phyloP scores from a whole-genome alignment of 2,329 filamentous ascomycete species.

The Verticillium tricorpus region DNA sequence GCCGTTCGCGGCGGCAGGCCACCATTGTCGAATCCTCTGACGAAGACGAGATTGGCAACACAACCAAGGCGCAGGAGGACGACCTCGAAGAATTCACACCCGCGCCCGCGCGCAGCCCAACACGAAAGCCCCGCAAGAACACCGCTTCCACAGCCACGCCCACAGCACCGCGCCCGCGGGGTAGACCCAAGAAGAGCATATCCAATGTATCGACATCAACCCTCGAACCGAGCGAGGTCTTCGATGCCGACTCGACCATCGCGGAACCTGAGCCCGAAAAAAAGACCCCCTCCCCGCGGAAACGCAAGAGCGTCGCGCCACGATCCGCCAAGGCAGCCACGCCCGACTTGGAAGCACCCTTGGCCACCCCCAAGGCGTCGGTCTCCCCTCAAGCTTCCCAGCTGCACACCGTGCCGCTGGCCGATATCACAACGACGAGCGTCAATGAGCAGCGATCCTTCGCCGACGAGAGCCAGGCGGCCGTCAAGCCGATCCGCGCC shows the following conservation, averaged over 20 bases:
- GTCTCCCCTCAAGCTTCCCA: slow-evolving; percentile 51
- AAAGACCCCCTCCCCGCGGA: slow-evolving; percentile 45
- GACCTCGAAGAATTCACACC: slow-evolving; percentile 77
- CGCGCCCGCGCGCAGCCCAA: slow-evolving; percentile 54
- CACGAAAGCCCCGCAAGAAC: slow-evolving; percentile 31
- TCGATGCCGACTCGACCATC: slow-evolving; percentile 27
- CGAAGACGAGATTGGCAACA: slow-evolving; percentile 53
- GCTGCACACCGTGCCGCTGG: slow-evolving; percentile 53
- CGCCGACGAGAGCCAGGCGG: slow-evolving; percentile 39
- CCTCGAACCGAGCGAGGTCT: slow-evolving; percentile 29
- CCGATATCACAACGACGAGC: slow-evolving; percentile 66
- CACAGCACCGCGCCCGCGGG: slow-evolving; percentile 24
- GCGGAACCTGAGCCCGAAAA: slow-evolving; percentile 26
- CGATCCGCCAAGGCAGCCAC: slow-evolving; percentile 33
- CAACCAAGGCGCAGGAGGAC: slow-evolving; percentile 50
- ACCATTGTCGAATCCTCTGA: slow-evolving; percentile 81
- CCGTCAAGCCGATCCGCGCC: slow-evolving; percentile 67
- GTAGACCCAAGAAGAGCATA: slow-evolving; percentile 37
- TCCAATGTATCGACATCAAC: slow-evolving; percentile 29
- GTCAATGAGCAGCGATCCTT: slow-evolving; percentile 57
- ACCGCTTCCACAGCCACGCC: slow-evolving; percentile 36
- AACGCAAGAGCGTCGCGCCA: slow-evolving; percentile 58
- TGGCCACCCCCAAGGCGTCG: slow-evolving; percentile 48
- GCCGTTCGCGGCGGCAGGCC: slow-evolving; percentile 61
- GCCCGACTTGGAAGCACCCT: slow-evolving; percentile 27